These are phyloP conservation scores for Hibiscus trionum DNA, from an alignment of 345 rosid genomes.

Conservation along the genomic window DNA sequence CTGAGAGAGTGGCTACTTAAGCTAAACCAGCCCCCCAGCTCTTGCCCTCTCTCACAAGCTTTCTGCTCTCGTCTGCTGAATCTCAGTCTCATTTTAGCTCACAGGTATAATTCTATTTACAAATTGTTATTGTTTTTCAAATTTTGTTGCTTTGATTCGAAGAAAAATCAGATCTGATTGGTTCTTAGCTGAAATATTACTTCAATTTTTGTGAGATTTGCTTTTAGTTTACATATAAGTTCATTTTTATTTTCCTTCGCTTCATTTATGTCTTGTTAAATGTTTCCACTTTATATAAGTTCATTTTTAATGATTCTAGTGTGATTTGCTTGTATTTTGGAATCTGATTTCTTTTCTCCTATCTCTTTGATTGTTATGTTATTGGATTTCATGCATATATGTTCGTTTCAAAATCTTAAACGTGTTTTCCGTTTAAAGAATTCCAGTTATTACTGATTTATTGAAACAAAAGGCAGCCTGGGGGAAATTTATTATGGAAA, in stretches of 20 bases:
- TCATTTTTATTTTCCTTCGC: neutral
- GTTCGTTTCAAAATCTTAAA: neutral
- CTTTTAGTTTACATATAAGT: neutral
- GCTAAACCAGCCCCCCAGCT: neutral
- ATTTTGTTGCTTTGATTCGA: neutral
- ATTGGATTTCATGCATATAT: neutral
- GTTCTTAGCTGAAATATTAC: neutral
- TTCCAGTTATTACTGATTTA: neutral
- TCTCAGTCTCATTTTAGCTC: neutral
- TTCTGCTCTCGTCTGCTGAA: neutral
- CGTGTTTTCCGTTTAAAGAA: neutral
- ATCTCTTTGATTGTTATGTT: neutral
- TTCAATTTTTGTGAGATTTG: neutral
- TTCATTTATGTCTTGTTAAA: neutral
- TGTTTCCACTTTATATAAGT: neutral
- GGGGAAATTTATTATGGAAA: neutral
- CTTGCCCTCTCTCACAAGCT: neutral
- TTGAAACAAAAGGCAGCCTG: neutral
- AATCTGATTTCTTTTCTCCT: neutral
- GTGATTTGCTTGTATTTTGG: neutral
- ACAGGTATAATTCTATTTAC: neutral
- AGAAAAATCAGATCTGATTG: neutral
- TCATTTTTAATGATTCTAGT: no score
- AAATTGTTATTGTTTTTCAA: neutral
- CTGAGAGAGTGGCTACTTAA: conserved; percentile 6